A percentile compares a stretch with the other conserved stretches of the same genome.
These are phyloP conservation scores for Epichloe amarillans DNA, from an alignment of 2,329 filamentous ascomycete genomes.

Conservation along the genomic window DNA sequence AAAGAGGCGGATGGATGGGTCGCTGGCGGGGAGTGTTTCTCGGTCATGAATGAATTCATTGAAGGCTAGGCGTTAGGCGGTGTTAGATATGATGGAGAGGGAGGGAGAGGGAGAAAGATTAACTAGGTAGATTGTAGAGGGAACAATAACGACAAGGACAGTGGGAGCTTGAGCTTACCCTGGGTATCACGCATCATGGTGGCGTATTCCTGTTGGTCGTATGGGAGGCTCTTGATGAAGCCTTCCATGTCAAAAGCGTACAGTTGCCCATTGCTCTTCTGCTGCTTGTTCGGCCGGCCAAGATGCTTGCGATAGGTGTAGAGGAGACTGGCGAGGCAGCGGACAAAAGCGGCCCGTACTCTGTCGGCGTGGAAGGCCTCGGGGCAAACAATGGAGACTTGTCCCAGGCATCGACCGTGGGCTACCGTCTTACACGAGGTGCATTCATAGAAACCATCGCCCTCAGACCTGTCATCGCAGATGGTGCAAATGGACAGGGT, in stretches of 20 bases:
- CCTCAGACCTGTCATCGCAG: conserved; percentile 60
- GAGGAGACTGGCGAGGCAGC: conserved; percentile 51
- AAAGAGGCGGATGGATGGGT: conserved; percentile 60
- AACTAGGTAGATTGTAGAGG: not conserved
- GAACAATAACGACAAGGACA: not conserved
- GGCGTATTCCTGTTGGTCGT: conserved; percentile 53
- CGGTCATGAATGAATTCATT: conserved; percentile 79
- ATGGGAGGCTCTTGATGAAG: conserved; percentile 50
- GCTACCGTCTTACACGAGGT: conserved; percentile 45
- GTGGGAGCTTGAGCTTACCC: conserved; percentile 28
- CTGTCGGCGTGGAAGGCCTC: conserved; percentile 49
- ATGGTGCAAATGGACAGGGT: conserved; percentile 51
- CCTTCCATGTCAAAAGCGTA: conserved; percentile 53
- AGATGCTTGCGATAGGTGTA: conserved; percentile 55
- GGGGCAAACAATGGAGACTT: conserved; percentile 50
- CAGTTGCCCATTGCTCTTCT: conserved; percentile 45
- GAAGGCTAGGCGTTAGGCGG: conserved; percentile 28
- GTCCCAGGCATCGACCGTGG: conserved; percentile 47
- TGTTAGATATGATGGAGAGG: not conserved
- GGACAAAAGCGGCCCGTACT: conserved; percentile 49
- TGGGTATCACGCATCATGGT: conserved; percentile 53
- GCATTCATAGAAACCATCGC: conserved; percentile 65
- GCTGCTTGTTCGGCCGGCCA: conserved; percentile 43
- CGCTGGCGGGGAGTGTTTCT: conserved; percentile 48
- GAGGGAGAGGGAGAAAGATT: not conserved